A percentile compares a stretch with the other conserved stretches of the same genome.
These are phyloP conservation scores for Phycomyces blakesleeanus DNA, from an alignment of 192 early-diverging fungal species.

Conservation along the genomic window DNA sequence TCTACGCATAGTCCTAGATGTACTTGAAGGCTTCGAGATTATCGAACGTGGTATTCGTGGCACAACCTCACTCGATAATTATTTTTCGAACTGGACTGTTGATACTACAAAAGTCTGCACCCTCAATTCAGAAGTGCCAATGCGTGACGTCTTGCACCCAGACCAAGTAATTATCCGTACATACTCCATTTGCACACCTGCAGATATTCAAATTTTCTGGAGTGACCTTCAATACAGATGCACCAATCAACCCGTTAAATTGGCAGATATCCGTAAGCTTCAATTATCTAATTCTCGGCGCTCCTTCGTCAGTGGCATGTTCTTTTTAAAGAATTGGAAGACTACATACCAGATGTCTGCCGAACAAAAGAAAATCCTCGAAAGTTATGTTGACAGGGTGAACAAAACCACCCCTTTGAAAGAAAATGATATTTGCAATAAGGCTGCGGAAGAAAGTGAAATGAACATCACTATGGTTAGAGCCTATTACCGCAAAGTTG, in stretches of 20 bases:
- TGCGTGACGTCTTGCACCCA: too few species aligned
- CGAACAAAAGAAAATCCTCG: constrained; percentile 1
- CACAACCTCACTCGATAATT: too few species aligned
- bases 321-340: constrained; percentile 10
- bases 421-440: background rate
- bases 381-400: constrained; percentile 1
- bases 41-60: too few species aligned
- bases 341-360: background rate
- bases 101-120: too few species aligned
- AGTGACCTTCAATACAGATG: constrained; percentile 2
- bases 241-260: background rate
- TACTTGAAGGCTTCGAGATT: too few species aligned
- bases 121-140: too few species aligned
- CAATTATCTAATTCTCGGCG: background rate
- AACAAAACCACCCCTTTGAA: constrained; percentile 1
- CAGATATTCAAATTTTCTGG: constrained; percentile 7
- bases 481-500: constrained; percentile 9
- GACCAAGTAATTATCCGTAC: background rate
- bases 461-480: background rate
- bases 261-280: background rate
- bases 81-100: too few species aligned
- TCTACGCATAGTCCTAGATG: too few species aligned
- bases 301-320: background rate
- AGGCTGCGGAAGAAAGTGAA: background rate
- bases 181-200: background rate